Base-by-base conservation (phyloP, 495 filamentous ascomycete genomes). In the Daldinia bambusicola region DNA sequence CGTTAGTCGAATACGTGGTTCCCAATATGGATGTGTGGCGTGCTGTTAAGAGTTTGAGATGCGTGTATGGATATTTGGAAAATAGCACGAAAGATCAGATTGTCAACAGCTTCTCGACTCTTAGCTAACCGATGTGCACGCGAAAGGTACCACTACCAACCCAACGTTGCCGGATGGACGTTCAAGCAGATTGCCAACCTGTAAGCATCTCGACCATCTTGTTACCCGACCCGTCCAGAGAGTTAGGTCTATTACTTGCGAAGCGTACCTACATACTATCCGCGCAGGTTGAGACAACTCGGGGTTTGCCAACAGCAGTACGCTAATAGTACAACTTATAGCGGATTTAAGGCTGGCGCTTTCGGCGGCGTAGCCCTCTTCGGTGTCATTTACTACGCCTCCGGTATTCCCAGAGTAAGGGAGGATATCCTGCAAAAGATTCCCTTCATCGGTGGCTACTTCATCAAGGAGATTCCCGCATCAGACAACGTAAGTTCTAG, bases 381-480 rank as follows among this genome's bases (percentile, higher is more conserved):
- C 73, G 81, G 82, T 72, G 83, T 86, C 61, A 80, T 90, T 69
- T 89, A 80, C 82, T 87, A 83, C 77, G 84, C 87, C 75, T 87
- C 86, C 26, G 87, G 86, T 61, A 84, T 90, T 31, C 88, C 88
- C 45, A 72, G 75, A 36, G 80, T 90, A 63, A 75, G 84, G 73
- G 63, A 73, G 18, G 88, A 90, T 68, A 84, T 90, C 75, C 79
- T 86, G n/a, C 75, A 88, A 82, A 86, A 85, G 74, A 55, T 89
- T 12, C 88, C 88, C 36, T 65, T 86, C 61, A 53, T 89, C 41
- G 83, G 81, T 34, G 58, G 73, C 37, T 80, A 80, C 76, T 90
- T 81, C 71, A 62, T 78, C 66, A 75, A 81, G 53, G 79, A 88
- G 78, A 77, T 87, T 65, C 81, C 85, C 31, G 82, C 88, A 18